Percentiles rank a stretch among this genome's conserved stretches.
Conservation (phyloP, 163 green algal species). For the Chlamydomonas reinhardtii region DNA sequence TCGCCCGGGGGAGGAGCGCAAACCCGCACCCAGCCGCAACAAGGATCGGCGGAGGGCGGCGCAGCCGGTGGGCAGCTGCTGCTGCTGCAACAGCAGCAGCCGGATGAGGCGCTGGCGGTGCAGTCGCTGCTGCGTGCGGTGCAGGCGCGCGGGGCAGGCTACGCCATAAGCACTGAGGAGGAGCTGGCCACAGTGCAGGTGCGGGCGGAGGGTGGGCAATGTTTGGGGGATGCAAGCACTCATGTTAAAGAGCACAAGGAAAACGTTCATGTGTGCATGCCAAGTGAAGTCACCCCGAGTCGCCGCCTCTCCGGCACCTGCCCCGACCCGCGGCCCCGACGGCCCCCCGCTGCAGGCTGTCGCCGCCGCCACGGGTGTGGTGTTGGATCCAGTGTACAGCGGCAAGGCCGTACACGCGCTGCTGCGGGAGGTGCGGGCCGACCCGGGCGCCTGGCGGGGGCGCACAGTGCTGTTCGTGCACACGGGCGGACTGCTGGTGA, state of each 20-base stretch:
- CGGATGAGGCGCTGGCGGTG: not conserved
- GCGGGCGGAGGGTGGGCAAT: not conserved
- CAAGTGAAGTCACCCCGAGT: no score
- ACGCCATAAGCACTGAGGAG: constrained; percentile 87
- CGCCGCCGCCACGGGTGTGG: constrained; percentile 77
- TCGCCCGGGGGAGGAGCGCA: no score
- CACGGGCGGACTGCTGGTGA: constrained; percentile 86
- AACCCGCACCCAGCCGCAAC: no score
- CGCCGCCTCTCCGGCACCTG: no score
- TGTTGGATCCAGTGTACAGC: constrained; percentile 96
- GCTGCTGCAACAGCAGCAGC: not conserved
- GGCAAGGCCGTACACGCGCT: constrained; percentile 90
- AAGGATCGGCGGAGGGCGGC: not conserved
- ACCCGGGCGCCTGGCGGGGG: constrained; percentile 81
- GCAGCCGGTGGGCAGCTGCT: not conserved
- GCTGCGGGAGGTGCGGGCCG: constrained; percentile 74
- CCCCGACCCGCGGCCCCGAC: no score
- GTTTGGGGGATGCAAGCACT: no score
- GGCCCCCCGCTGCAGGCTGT: constrained; percentile 57
- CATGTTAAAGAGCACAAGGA: no score
- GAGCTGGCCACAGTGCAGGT: constrained; percentile 82
- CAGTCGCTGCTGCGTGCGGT: constrained; percentile 54
- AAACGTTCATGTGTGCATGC: no score
- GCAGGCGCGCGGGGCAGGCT: constrained; percentile 89
- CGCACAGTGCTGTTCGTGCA: constrained; percentile 91